A percentile compares a stretch with the other conserved stretches of the same genome.
Conservation (phyloP, 352 stramenopile genomes). For the Pythium volutum region DNA sequence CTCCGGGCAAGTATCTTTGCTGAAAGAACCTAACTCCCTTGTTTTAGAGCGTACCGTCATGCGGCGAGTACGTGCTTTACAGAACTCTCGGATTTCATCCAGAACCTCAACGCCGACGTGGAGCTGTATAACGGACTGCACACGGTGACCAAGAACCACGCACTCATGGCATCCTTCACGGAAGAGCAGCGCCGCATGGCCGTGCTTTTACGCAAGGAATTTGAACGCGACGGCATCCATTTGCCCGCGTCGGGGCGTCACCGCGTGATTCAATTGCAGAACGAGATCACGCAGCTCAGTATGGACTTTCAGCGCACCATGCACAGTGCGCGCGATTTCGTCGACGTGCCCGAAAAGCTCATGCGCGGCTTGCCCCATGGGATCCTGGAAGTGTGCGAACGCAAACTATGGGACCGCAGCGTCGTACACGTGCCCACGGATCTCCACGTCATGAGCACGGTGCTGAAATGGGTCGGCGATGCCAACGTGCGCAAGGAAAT, state of each 20-base stretch:
- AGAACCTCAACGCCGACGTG: conserved; percentile 91
- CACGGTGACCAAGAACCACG: conserved; percentile 54
- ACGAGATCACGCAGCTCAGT: conserved; percentile 82
- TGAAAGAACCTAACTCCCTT: too few relatives aligned
- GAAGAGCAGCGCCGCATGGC: conserved; percentile 91
- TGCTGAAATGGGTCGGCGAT: conserved; percentile 89
- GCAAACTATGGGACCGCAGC: conserved; percentile 59
- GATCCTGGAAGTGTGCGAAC: conserved; percentile 55
- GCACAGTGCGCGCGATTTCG: conserved; percentile 56
- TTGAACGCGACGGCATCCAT: conserved; percentile 95
- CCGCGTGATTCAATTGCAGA: conserved; percentile 86
- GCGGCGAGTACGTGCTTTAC: conserved; percentile 88
- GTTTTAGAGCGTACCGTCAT: conserved; percentile 65
- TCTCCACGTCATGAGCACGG: conserved; percentile 86
- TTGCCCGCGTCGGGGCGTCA: conserved; percentile 65
- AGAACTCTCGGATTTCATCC: conserved; percentile 93
- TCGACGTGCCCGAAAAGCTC: conserved; percentile 36
- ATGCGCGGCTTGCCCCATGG: conserved; percentile 50
- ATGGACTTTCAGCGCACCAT: conserved; percentile 90
- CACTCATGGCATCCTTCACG: conserved; percentile 58
- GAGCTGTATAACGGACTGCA: conserved; percentile 87
- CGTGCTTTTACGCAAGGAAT: conserved; percentile 88
- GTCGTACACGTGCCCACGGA: conserved; percentile 77
- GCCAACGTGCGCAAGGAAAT: conserved; percentile 83
- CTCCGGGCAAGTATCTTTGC: too few relatives aligned